These are phyloP conservation scores for Puya raimondii DNA, from an alignment of 176 grass and related monocot genomes.

Conservation along the genomic window DNA sequence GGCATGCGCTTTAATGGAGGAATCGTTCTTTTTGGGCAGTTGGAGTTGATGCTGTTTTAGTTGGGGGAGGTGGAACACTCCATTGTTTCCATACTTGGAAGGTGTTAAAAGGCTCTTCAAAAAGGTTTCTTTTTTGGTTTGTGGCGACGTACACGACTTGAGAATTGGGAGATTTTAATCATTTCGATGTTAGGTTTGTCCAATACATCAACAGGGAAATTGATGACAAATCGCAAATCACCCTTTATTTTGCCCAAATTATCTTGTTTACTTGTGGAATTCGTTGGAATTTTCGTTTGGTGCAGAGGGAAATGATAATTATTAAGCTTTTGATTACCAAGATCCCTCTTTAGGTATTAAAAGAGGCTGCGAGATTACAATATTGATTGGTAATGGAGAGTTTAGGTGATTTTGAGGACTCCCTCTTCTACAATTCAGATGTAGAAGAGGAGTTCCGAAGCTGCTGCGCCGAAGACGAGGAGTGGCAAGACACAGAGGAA, in stretches of 20 bases:
- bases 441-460: conserved; percentile 74
- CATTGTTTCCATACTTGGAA: conserved; percentile 11
- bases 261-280: too few relatives aligned
- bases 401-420: conserved; percentile 19
- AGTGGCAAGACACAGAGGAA: conserved; percentile 95
- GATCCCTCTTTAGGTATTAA: conserved; percentile 1
- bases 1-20: neutral
- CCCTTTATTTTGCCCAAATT: too few relatives aligned
- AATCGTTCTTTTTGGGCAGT: neutral
- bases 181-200: neutral
- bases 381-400: conserved; percentile 21
- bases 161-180: neutral
- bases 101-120: neutral
- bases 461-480: conserved; percentile 74
- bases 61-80: neutral
- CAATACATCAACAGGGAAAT: neutral
- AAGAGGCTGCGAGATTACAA: neutral
- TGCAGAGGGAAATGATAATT: too few relatives aligned
- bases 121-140: conserved; percentile 13
- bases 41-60: conserved; percentile 3
- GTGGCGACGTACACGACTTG: neutral
- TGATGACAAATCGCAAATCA: too few relatives aligned
- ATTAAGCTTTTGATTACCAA: too few relatives aligned
- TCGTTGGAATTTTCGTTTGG: too few relatives aligned
- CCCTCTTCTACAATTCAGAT: conserved; percentile 26